phyloP scores from a whole-genome alignment of 2,329 filamentous ascomycete species.

The Escovopsis sp. region DNA sequence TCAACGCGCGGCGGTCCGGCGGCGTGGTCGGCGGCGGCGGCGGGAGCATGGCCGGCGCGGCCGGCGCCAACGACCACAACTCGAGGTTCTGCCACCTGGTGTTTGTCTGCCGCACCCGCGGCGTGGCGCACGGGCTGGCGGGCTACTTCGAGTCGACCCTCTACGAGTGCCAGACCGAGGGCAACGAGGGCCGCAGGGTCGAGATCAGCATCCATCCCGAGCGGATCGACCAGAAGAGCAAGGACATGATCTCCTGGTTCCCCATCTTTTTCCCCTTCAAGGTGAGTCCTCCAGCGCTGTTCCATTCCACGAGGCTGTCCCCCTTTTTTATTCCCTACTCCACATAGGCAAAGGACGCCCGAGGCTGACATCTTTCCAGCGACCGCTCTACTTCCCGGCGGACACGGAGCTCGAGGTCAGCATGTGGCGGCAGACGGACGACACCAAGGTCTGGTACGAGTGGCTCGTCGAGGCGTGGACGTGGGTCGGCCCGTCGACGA shows the following conservation, averaged over 20 bases:
- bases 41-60: slow-evolving; percentile 58
- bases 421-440: slow-evolving; percentile 94
- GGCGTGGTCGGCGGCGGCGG: slow-evolving; percentile 51
- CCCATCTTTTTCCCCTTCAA: slow-evolving; percentile 96
- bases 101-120: slow-evolving; percentile 65
- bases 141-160: slow-evolving; percentile 97
- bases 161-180: slow-evolving; percentile 43
- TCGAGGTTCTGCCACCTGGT: slow-evolving; percentile 61
- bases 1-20: slow-evolving; percentile 45
- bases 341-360: neutral
- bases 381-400: slow-evolving; percentile 72
- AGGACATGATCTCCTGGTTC: slow-evolving; percentile 99
- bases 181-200: slow-evolving; percentile 36
- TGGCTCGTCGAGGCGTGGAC: slow-evolving; percentile 84
- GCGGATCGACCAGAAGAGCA: slow-evolving; percentile 82
- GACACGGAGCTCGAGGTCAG: slow-evolving; percentile 75
- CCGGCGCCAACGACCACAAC: slow-evolving; percentile 85
- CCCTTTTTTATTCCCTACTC: neutral
- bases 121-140: slow-evolving; percentile 77
- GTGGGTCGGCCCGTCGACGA: slow-evolving; percentile 42
- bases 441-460: slow-evolving; percentile 95
- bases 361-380: slow-evolving; percentile 31
- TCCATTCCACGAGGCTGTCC: too few relatives aligned
- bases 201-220: slow-evolving; percentile 90
- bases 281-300: slow-evolving; percentile 33